phyloP scores from a whole-genome alignment of 108 stramenopile species.

The Chaetoceros muelleri region DNA sequence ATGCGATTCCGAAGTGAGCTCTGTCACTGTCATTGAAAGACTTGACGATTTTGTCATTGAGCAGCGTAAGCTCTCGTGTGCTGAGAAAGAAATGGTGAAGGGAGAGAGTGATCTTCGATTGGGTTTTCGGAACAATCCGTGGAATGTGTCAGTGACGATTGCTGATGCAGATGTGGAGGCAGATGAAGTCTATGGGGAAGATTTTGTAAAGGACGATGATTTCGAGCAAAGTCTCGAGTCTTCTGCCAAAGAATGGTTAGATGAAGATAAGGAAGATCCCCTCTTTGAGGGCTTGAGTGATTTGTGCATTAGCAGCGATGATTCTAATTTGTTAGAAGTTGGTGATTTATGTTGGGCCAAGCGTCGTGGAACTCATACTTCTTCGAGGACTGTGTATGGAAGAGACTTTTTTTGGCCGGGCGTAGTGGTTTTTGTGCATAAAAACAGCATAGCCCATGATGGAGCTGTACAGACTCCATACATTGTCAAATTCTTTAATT shows the following conservation, averaged over 20 bases:
- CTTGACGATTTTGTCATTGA: slow-evolving; percentile 30
- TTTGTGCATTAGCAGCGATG: background rate
- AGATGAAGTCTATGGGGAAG: slow-evolving; percentile 1
- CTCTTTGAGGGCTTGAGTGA: background rate
- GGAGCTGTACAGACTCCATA: slow-evolving; percentile 2
- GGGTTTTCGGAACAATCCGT: slow-evolving; percentile 7
- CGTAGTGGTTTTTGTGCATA: slow-evolving; percentile 19
- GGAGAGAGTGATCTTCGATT: background rate
- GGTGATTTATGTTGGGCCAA: slow-evolving; percentile 28
- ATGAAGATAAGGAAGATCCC: background rate
- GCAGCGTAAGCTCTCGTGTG: slow-evolving; percentile 12
- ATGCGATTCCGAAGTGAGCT: slow-evolving; percentile 26
- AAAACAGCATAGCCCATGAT: slow-evolving; percentile 5
- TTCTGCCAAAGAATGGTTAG: slow-evolving; percentile 1
- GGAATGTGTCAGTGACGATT: slow-evolving; percentile 7
- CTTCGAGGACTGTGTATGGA: background rate
- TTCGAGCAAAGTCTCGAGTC: slow-evolving; percentile 2
- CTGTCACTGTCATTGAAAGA: slow-evolving; percentile 23
- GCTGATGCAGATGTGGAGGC: slow-evolving; percentile 12
- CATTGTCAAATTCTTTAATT: slow-evolving; percentile 16
- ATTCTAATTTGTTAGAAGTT: slow-evolving; percentile 1
- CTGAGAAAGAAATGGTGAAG: slow-evolving; percentile 1
- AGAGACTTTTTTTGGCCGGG: background rate
- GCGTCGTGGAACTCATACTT: slow-evolving; percentile 5
- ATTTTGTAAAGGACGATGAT: slow-evolving; percentile 2